A percentile compares a stretch with the other conserved stretches of the same genome.
phyloP scores from a whole-genome alignment of 768 basidiomycete genomes.

The Epithele typhae region DNA sequence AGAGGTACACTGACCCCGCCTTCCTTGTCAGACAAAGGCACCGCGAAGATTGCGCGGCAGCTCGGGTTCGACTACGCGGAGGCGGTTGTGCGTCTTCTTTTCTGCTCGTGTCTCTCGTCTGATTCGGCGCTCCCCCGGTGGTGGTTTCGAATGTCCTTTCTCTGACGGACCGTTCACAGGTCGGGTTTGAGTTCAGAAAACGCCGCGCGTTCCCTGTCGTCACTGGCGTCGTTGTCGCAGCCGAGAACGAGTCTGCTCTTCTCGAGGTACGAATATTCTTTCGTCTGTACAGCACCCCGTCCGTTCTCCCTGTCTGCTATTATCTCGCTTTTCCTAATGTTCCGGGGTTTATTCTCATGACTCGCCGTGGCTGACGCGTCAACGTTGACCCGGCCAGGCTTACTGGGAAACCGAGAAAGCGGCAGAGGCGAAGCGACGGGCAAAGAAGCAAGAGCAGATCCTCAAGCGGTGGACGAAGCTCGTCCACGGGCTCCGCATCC shows the following conservation, averaged over 20 bases:
- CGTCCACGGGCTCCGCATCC: constrained; percentile 83
- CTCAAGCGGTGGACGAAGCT: constrained; percentile 87
- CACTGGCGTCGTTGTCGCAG: constrained; percentile 82
- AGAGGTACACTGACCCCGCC: background rate
- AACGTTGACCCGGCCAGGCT: constrained; percentile 50
- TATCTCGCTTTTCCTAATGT: too few species aligned
- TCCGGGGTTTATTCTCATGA: background rate
- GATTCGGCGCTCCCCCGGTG: background rate
- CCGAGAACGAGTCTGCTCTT: constrained; percentile 68
- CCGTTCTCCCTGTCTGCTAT: background rate
- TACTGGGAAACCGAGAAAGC: constrained; percentile 79
- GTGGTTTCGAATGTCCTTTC: background rate
- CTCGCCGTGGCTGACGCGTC: too few species aligned
- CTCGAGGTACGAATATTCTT: constrained; percentile 55
- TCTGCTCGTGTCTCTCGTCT: constrained; percentile 16
- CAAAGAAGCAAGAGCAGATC: constrained; percentile 73
- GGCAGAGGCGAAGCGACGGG: constrained; percentile 70
- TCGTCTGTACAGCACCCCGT: background rate
- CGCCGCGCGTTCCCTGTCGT: constrained; percentile 82
- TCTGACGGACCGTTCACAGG: constrained; percentile 42
- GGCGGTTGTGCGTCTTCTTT: constrained; percentile 71
- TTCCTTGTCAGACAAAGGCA: constrained; percentile 53
- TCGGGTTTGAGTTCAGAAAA: constrained; percentile 95
- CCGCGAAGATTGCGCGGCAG: constrained; percentile 82
- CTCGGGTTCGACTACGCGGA: constrained; percentile 90